phyloP scores from a whole-genome alignment of 495 filamentous ascomycete species.

The Tetracladium setigerum region DNA sequence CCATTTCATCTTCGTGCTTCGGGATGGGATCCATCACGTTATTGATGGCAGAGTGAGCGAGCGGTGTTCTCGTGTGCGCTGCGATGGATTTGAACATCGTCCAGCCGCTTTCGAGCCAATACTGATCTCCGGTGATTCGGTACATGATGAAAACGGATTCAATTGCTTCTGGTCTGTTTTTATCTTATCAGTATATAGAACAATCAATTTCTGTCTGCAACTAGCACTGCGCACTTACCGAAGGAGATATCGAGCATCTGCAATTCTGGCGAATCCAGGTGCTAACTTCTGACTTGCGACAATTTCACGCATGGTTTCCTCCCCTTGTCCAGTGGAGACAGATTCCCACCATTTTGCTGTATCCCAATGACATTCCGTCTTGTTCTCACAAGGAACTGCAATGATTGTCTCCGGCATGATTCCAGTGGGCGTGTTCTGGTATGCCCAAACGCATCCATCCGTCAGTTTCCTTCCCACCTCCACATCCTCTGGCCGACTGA shows the following conservation, averaged over 20 bases:
- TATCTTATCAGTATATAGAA: neutral
- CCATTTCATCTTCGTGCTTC: slow-evolving; percentile 40
- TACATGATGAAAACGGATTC: slow-evolving; percentile 58
- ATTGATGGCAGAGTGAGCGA: slow-evolving; percentile 36
- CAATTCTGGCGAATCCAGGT: slow-evolving; percentile 13
- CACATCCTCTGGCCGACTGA: slow-evolving; percentile 60
- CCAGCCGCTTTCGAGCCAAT: slow-evolving; percentile 51
- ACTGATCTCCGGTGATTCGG: slow-evolving; percentile 46
- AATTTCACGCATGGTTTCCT: neutral
- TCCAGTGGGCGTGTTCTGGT: slow-evolving; percentile 66
- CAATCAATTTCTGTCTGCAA: neutral
- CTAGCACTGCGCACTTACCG: slow-evolving; percentile 1
- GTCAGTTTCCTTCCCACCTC: slow-evolving; percentile 74
- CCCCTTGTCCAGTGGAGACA: slow-evolving; percentile 36
- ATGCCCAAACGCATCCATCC: slow-evolving; percentile 91
- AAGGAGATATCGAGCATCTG: slow-evolving; percentile 18
- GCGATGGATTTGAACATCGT: slow-evolving; percentile 45
- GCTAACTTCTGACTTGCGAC: slow-evolving; percentile 7
- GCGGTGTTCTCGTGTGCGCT: slow-evolving; percentile 32
- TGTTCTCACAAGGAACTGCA: slow-evolving; percentile 61
- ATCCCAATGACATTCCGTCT: slow-evolving; percentile 67
- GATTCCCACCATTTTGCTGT: slow-evolving; percentile 46
- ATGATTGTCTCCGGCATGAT: slow-evolving; percentile 74
- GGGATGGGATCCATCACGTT: slow-evolving; percentile 26
- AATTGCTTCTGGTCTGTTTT: slow-evolving; percentile 49